These are phyloP conservation scores for Thalassia testudinum DNA, from an alignment of 116 monocot genomes.

Conservation along the genomic window DNA sequence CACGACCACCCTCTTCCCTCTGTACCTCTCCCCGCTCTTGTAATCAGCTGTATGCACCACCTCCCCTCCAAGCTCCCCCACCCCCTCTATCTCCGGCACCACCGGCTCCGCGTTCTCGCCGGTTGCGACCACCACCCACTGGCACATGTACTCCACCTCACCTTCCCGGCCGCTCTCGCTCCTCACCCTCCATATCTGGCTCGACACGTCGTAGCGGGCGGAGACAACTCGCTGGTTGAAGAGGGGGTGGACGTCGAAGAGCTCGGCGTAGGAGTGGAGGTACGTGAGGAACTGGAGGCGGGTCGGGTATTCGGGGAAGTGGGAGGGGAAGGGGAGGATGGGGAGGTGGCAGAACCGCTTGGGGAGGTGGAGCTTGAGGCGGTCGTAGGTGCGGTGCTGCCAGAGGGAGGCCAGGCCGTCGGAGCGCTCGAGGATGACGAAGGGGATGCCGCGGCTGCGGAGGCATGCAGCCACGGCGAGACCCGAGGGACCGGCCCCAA, in stretches of 20 bases:
- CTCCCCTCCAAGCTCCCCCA: slow-evolving; percentile 23
- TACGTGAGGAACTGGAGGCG: slow-evolving; percentile 60
- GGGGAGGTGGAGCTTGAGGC: slow-evolving; percentile 78
- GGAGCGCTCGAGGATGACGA: slow-evolving; percentile 65
- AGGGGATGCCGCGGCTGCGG: slow-evolving; percentile 38
- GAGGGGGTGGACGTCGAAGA: slow-evolving; percentile 37
- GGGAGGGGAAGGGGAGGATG: slow-evolving; percentile 42
- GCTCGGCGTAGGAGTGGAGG: slow-evolving; percentile 42
- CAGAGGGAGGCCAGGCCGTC: slow-evolving; percentile 83
- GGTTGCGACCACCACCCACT: slow-evolving; percentile 56
- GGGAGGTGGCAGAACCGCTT: slow-evolving; percentile 89
- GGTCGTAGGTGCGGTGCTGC: slow-evolving; percentile 69
- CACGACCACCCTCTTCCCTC: slow-evolving; percentile 44
- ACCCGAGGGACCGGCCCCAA: slow-evolving; percentile 79
- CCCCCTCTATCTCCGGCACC: slow-evolving; percentile 37
- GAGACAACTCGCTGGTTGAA: slow-evolving; percentile 53
- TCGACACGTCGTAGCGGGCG: slow-evolving; percentile 34
- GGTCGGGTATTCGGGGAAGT: slow-evolving; percentile 64
- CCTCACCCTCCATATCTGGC: slow-evolving; percentile 49
- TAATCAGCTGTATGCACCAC: slow-evolving; percentile 44
- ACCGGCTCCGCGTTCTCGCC: slow-evolving; percentile 69
- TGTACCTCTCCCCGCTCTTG: slow-evolving; percentile 39
- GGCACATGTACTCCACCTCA: slow-evolving; percentile 56
- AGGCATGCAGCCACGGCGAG: slow-evolving; percentile 58
- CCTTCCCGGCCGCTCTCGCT: slow-evolving; percentile 7